phyloP scores from a whole-genome alignment of 495 filamentous ascomycete genomes.

The Penicillium malachiteum region DNA sequence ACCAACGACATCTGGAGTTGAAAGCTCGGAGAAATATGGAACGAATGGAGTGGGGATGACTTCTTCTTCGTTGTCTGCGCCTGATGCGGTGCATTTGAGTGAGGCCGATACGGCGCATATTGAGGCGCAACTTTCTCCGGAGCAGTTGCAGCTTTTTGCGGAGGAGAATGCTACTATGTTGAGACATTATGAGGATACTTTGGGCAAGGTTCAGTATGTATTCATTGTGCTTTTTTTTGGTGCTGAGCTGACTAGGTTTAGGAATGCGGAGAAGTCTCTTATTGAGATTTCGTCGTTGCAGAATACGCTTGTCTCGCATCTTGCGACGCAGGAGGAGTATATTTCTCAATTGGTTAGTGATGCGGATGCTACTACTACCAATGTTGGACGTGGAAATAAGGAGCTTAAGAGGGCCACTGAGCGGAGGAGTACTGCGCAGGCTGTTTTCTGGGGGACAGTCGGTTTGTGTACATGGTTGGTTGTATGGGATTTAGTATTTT shows the following conservation, averaged over 20 bases:
- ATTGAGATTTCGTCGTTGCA: constrained; percentile 93
- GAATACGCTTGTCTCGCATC: constrained; percentile 78
- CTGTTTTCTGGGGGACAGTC: constrained; percentile 84
- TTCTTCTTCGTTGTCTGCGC: constrained; percentile 1
- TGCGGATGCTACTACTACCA: constrained; percentile 73
- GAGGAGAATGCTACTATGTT: constrained; percentile 92
- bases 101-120: constrained; percentile 49
- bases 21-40: constrained; percentile 1
- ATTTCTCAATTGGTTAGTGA: constrained; percentile 89
- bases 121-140: constrained; percentile 65
- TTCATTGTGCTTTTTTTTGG: constrained; percentile 6
- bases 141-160: constrained; percentile 90
- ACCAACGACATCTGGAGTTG: constrained; percentile 7
- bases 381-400: constrained; percentile 85
- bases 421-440: constrained; percentile 77
- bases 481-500: constrained; percentile 93
- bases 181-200: constrained; percentile 83
- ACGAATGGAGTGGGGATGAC: background rate
- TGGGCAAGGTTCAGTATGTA: constrained; percentile 88
- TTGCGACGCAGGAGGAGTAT: constrained; percentile 78
- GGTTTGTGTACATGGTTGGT: constrained; percentile 79
- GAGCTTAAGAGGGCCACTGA: constrained; percentile 84
- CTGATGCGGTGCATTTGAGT: constrained; percentile 28
- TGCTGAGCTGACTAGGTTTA: constrained; percentile 27
- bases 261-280: constrained; percentile 85